A percentile compares a stretch with the other conserved stretches of the same genome.
Evolutionary conservation across 768 basidiomycete species (phyloP).

Genomic region (Saitozyma podzolica): DNA sequence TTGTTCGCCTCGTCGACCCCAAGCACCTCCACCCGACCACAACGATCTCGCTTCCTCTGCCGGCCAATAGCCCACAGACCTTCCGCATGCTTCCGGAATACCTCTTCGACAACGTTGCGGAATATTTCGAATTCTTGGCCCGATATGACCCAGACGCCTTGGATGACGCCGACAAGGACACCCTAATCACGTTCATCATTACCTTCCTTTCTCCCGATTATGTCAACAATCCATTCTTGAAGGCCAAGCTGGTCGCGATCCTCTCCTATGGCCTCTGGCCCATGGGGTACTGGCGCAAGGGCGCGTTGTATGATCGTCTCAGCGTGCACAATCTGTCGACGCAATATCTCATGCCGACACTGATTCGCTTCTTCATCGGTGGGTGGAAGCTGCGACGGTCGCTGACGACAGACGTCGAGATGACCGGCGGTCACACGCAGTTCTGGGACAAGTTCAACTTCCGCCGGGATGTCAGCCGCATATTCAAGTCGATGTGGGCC

Average conservation of each 20-base stretch:
- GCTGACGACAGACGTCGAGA: constrained; percentile 77
- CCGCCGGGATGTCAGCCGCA: constrained; percentile 74
- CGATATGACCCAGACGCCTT: constrained; percentile 78
- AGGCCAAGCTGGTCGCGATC: constrained; percentile 86
- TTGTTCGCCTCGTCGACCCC: constrained; percentile 86
- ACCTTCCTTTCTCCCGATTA: constrained; percentile 96
- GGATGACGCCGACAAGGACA: constrained; percentile 78
- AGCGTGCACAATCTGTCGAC: constrained; percentile 82
- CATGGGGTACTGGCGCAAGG: constrained; percentile 48
- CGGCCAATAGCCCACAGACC: constrained; percentile 75
- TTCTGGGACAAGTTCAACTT: constrained; percentile 67
- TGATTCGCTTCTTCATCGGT: constrained; percentile 96
- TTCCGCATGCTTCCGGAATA: constrained; percentile 93
- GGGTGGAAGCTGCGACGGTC: constrained; percentile 29
- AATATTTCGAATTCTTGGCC: constrained; percentile 79
- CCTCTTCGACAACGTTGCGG: constrained; percentile 87
- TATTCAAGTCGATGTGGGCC: constrained; percentile 87
- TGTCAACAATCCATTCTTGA: constrained; percentile 97
- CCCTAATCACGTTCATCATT: constrained; percentile 79
- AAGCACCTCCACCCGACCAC: constrained; percentile 71
- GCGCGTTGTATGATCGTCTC: constrained; percentile 73
- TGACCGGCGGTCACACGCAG: constrained; percentile 94
- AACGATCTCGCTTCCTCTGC: constrained; percentile 73
- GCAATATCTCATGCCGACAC: constrained; percentile 81
- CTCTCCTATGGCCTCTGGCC: constrained; percentile 48